phyloP scores from a whole-genome alignment of 305 asterid genomes.

The Solanum hybrid region DNA sequence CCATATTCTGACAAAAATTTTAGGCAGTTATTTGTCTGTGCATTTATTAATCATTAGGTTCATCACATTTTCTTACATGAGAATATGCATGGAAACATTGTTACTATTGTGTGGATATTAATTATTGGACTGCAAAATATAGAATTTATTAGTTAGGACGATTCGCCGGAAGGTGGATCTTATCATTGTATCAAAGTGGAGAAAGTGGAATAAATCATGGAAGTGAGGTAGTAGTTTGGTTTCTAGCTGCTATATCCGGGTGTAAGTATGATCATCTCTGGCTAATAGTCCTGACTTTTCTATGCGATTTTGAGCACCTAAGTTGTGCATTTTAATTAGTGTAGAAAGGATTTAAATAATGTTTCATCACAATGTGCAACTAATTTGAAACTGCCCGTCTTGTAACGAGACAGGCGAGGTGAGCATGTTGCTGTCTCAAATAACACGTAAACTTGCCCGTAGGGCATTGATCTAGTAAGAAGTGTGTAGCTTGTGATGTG shows the following conservation, averaged over 20 bases:
- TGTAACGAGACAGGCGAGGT: neutral
- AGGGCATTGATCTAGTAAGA: neutral
- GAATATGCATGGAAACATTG: neutral
- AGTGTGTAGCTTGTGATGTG: neutral
- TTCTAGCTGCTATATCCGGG: neutral
- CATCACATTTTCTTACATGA: neutral
- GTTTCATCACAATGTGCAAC: neutral
- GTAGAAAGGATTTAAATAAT: neutral
- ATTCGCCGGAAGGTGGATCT: neutral
- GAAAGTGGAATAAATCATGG: neutral
- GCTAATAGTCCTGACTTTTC: neutral
- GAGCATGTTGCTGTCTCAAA: neutral
- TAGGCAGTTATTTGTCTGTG: neutral
- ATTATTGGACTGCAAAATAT: neutral
- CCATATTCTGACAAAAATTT: neutral
- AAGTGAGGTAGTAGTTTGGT: neutral
- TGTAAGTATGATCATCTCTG: neutral
- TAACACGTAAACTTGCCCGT: neutral
- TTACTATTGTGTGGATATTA: neutral
- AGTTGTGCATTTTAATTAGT: neutral
- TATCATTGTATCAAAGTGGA: neutral
- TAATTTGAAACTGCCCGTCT: neutral
- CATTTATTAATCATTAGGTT: neutral
- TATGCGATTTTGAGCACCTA: neutral
- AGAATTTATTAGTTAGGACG: neutral